A percentile compares a stretch with the other conserved stretches of the same genome.
These are phyloP conservation scores for Blastobotrys serpentis DNA, from an alignment of 1,139 yeast species.

Conservation along the genomic window DNA sequence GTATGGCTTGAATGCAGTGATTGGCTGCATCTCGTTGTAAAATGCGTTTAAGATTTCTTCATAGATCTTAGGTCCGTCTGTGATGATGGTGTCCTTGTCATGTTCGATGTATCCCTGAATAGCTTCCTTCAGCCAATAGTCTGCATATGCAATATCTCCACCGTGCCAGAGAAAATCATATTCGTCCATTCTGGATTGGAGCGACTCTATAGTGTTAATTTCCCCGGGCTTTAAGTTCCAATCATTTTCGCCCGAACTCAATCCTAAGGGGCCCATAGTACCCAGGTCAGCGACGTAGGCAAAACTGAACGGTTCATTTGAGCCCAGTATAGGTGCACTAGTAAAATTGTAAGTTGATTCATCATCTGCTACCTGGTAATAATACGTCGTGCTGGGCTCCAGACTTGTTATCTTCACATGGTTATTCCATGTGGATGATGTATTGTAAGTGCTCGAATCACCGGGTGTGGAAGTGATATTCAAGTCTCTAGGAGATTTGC, in stretches of 20 bases:
- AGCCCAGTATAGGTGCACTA: conserved; percentile 23
- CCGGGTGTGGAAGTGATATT: conserved; percentile 24
- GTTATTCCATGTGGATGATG: conserved; percentile 33
- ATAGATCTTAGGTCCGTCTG: conserved; percentile 22
- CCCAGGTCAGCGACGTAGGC: conserved; percentile 34
- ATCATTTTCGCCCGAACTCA: conserved; percentile 22
- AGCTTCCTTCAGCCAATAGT: conserved; percentile 32
- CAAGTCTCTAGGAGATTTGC: conserved; percentile 26
- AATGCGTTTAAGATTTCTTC: conserved; percentile 28
- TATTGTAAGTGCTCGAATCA: conserved; percentile 28
- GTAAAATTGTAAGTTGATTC: conserved; percentile 21
- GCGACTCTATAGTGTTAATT: conserved; percentile 30
- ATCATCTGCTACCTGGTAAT: conserved; percentile 29
- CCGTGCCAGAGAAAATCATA: conserved; percentile 33
- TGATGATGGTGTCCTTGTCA: conserved; percentile 18
- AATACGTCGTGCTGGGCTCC: conserved; percentile 33
- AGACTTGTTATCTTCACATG: conserved; percentile 33
- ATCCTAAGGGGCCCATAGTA: conserved; percentile 31
- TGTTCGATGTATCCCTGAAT: conserved; percentile 26
- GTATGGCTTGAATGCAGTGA: conserved; percentile 29
- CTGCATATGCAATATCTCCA: conserved; percentile 37
- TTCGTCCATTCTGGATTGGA: conserved; percentile 24
- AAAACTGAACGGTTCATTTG: conserved; percentile 24
- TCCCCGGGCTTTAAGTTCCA: conserved; percentile 24
- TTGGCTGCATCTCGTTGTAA: conserved; percentile 29